Evolutionary conservation across 305 asterid species (phyloP), one percentile per base, ranked within the genome.

Genomic region (Rubia peregrina): DNA sequence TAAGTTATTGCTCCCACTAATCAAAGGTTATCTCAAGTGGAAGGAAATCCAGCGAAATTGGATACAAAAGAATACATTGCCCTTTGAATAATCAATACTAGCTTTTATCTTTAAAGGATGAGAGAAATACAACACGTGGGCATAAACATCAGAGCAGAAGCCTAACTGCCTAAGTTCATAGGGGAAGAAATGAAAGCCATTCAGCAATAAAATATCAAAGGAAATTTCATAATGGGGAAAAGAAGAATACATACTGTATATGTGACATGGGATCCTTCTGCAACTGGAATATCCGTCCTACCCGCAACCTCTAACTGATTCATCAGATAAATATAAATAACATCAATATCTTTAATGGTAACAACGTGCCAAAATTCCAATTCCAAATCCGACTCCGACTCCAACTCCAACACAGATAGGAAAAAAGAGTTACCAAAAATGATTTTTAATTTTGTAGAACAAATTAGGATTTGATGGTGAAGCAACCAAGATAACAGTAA

Each of bases 221-320:
- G 4, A 9, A 19, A 6, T 42, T 41, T 55, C 69, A 41, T 40
- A 42, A 65, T 1, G 14, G n/a, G 22, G 22, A 8, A 41, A 65
- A 42, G n/a, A 41, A 6, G 26, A 72, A 71, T 61, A 85, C 96
- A 72, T 89, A 94, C 98, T 71, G 92, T 91, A 74, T 89, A 81
- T 53, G 97, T 94, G 72, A 88, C 94, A 80, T 89, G 98, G 78
- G 98, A 94, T 80, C 98, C 98, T 86, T 94, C 98, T 65, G 98
- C 97, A 70, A 94, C 98, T 7, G 98, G 98, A 73, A 94, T 91
- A 73, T 91, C 96, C 9, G 95, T 85, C 85, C 98, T 83, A 74
- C 90, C 98, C 24, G 97, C 97, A 69, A 94, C 74, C 82, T 94
- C 97, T 87, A 94, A 77, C 98, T 94, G 91, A 69, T 79, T 43